A percentile compares a stretch with the other conserved stretches of the same genome.
phyloP scores from a whole-genome alignment of 2,329 filamentous ascomycete genomes.

The Calonectria leucothoes region DNA sequence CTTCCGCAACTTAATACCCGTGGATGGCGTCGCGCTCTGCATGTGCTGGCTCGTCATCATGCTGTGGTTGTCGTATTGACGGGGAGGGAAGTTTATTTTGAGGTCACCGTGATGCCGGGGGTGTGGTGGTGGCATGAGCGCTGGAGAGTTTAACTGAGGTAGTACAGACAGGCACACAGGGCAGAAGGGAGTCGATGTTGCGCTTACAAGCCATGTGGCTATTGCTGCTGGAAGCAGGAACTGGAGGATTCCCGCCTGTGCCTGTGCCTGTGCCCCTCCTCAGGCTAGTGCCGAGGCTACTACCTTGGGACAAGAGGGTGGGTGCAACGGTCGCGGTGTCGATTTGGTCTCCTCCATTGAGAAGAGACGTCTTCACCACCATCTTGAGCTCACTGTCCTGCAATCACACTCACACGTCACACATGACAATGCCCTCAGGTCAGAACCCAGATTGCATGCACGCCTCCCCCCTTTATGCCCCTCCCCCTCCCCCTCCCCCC shows the following conservation, averaged over 20 bases:
- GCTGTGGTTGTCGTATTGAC: not conserved
- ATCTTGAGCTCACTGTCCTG: not conserved
- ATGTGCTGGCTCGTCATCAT: not conserved
- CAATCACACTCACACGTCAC: conserved; percentile 14
- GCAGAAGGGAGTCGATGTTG: not conserved
- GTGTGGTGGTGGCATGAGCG: not conserved
- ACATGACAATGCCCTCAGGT: not conserved
- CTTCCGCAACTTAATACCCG: not conserved
- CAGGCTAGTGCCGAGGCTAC: conserved; percentile 8
- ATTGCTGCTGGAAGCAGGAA: conserved; percentile 9
- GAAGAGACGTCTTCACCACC: not conserved
- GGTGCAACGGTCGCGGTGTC: not conserved
- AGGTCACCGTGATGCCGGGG: not conserved
- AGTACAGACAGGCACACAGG: not conserved
- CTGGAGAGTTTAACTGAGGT: conserved; percentile 1
- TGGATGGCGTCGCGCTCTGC: not conserved
- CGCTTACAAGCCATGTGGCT: conserved; percentile 15
- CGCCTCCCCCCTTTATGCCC: not conserved
- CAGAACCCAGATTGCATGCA: conserved; percentile 1
- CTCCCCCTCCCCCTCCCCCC: too few relatives aligned
- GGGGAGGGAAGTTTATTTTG: not conserved
- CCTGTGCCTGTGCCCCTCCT: not conserved
- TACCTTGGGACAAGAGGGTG: not conserved
- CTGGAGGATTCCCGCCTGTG: conserved; percentile 1
- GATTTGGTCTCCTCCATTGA: not conserved